Conservation (phyloP, 1,284 basidiomycete genomes). For the Somion occarium region DNA sequence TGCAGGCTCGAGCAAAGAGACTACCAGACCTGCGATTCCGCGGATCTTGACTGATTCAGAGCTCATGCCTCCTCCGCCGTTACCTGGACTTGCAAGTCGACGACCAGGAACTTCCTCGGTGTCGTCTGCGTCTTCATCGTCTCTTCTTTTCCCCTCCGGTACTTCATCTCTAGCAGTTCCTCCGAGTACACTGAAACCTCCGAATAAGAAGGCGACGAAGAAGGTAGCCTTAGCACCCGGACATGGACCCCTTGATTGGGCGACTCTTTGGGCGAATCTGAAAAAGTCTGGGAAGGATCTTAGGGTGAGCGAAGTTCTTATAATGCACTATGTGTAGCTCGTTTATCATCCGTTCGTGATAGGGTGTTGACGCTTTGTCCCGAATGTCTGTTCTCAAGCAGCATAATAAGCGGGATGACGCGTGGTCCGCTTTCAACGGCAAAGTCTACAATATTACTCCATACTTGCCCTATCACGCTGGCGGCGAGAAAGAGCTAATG, state of each 20-base stretch:
- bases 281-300: conserved; percentile 78
- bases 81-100: conserved; percentile 43
- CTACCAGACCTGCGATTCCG: conserved; percentile 26
- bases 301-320: conserved; percentile 49
- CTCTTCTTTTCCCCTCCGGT: conserved; percentile 30
- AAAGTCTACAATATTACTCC: conserved; percentile 97
- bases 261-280: conserved; percentile 79
- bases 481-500: conserved; percentile 92
- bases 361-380: conserved; percentile 64
- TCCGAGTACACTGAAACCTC: conserved; percentile 51
- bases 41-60: conserved; percentile 48
- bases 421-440: conserved; percentile 90
- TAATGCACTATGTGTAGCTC: too few relatives aligned
- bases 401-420: conserved; percentile 84
- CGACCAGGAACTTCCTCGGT: conserved; percentile 29
- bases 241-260: conserved; percentile 94
- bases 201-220: conserved; percentile 46
- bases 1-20: conserved; percentile 17
- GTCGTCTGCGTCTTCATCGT: conserved; percentile 11
- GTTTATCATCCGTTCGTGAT: too few relatives aligned
- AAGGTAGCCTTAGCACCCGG: conserved; percentile 93
- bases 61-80: conserved; percentile 70
- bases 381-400: conserved; percentile 82
- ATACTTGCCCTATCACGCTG: conserved; percentile 91
- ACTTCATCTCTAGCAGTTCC: conserved; percentile 53